phyloP scores from a whole-genome alignment of 1,284 basidiomycete species.

The Cryptococcus neoformans region DNA sequence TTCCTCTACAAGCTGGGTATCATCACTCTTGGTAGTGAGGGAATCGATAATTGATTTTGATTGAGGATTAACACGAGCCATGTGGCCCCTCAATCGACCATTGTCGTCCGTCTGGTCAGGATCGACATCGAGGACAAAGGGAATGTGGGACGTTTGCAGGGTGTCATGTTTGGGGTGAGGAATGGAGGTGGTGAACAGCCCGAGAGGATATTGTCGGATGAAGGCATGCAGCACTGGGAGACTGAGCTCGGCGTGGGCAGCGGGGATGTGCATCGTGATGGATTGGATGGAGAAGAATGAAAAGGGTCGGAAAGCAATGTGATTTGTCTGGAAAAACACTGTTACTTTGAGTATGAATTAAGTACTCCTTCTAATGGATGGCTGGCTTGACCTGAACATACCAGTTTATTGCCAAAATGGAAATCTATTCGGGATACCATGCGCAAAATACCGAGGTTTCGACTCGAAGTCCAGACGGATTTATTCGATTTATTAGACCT shows the following conservation, averaged over 20 bases:
- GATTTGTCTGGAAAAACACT: too few species aligned
- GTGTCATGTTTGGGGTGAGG: conserved; percentile 30
- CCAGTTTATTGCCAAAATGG: too few species aligned
- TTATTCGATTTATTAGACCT: too few species aligned
- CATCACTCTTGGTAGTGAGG: background rate
- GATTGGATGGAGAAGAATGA: background rate
- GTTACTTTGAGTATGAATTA: too few species aligned
- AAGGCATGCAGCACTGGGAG: conserved; percentile 46
- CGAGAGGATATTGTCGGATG: conserved; percentile 50
- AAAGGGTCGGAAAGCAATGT: background rate
- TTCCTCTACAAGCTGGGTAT: conserved; percentile 17
- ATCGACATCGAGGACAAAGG: conserved; percentile 47
- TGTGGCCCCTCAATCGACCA: conserved; percentile 37
- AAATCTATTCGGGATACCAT: too few species aligned
- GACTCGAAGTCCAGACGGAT: too few species aligned
- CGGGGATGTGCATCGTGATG: conserved; percentile 51
- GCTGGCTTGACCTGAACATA: too few species aligned
- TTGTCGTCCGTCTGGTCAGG: conserved; percentile 9
- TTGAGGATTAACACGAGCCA: conserved; percentile 48
- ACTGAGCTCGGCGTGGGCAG: conserved; percentile 50
- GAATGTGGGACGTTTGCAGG: conserved; percentile 52
- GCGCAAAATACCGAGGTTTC: too few species aligned
- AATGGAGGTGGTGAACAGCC: conserved; percentile 51
- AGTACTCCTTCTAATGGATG: too few species aligned
- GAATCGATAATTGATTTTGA: conserved; percentile 34